Evolutionary conservation across 208 protist species (phyloP), one percentile per base, ranked within the genome.

Genomic region (Trypanosomatidae sp.): DNA sequence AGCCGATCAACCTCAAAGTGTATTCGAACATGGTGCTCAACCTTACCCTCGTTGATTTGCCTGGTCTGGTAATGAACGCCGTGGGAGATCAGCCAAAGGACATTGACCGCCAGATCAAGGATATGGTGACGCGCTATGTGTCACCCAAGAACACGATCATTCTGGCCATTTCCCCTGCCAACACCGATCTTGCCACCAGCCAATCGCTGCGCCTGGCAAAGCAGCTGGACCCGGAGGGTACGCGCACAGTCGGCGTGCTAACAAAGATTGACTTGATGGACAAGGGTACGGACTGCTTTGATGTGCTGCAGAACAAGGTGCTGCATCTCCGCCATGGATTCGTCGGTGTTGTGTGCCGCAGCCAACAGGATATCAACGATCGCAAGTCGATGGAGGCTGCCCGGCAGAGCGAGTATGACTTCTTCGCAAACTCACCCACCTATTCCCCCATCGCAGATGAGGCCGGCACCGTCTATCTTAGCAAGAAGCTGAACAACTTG

Each of bases 181-280:
- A 99, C 83, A 94, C 94, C 47, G 99, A 99, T 95, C 80, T 99
- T 12, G 99, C 99, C 8, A 99, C 98, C 73, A 99, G 97, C 58
- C 98, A 99, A 80, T 98, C 98, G 19, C 82, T 99, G 6, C 89
- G 99, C 28, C 67, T 99, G 2, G 99, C 99, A 1, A 87, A 90
- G 60, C 82, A 99, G 68, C 92, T 99, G 2, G 99, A 99, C 88
- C 99, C 98, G 4, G 88, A 99, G 25, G 98, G 98, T 62, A 47
- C 97, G 13, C 91, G 99, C 53, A 99, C 99, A 7, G 85, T 99
- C 28, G 99, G 99, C 62, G 99, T 99, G 17, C 76, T 99, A 8
- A 99, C 99, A 13, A 99, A 99, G 82, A 66, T 99, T 1, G 99
- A 99, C 80, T 81, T 99, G 17, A 99, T 99, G 99, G 96, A 99